Conservation (phyloP, 768 basidiomycete species). For the Royoungia palumana region DNA sequence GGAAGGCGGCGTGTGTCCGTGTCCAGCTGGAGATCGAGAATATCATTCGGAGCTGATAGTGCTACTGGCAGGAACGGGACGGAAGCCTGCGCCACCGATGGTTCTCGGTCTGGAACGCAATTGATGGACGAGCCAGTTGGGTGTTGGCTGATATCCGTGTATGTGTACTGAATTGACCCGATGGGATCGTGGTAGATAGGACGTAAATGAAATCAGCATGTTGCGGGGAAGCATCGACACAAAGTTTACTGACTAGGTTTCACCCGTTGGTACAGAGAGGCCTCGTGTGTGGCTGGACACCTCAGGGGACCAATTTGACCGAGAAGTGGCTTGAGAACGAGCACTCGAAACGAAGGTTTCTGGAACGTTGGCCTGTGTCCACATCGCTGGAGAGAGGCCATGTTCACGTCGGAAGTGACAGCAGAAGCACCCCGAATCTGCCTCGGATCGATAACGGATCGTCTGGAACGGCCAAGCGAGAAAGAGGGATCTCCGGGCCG, state of each 20-base stretch:
- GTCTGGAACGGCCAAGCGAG: too few relatives aligned
- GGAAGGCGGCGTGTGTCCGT: constrained; percentile 59
- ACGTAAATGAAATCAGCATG: constrained; percentile 26
- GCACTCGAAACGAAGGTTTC: too few relatives aligned
- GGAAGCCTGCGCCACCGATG: constrained; percentile 14
- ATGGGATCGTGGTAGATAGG: constrained; percentile 4
- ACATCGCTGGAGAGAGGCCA: too few relatives aligned
- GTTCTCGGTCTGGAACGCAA: constrained; percentile 5
- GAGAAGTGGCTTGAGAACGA: too few relatives aligned
- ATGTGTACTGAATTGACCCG: constrained; percentile 13
- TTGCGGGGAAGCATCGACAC: constrained; percentile 25
- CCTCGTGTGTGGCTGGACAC: constrained; percentile 19
- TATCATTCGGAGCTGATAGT: constrained; percentile 40
- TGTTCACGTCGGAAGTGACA: too few relatives aligned
- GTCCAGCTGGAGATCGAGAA: constrained; percentile 65
- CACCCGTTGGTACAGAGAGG: neutral
- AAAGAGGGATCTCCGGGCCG: too few relatives aligned
- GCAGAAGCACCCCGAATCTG: too few relatives aligned
- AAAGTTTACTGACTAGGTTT: constrained; percentile 20
- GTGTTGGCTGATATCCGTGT: constrained; percentile 11
- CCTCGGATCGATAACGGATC: too few relatives aligned
- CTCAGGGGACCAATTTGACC: constrained; percentile 12
- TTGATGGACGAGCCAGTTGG: constrained; percentile 5
- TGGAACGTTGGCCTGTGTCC: too few relatives aligned
- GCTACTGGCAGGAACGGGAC: constrained; percentile 8